phyloP scores from a whole-genome alignment of 1,139 yeast species.

The Kluyveromyces sp. region DNA sequence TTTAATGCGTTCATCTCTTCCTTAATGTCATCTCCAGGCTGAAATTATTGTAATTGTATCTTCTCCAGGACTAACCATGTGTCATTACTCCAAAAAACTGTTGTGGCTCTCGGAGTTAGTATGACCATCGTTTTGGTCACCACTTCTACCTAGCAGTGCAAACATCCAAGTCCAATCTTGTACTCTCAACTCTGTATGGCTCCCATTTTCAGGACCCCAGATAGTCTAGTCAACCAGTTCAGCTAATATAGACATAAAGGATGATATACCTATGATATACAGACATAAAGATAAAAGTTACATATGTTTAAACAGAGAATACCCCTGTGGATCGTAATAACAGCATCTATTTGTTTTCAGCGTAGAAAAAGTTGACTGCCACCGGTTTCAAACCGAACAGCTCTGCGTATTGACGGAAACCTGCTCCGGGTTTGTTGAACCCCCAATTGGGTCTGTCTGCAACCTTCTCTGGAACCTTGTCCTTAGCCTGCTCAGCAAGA shows the following conservation, averaged over 20 bases:
- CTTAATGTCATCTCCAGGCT: background rate
- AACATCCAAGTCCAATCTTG: background rate
- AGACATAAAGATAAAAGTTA: background rate
- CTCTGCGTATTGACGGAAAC: conserved; percentile 68
- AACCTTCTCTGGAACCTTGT: conserved; percentile 14
- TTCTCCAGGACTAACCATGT: background rate
- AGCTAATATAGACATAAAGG: conserved; percentile 6
- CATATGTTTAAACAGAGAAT: no score
- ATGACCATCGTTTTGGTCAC: no score
- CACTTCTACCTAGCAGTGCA: background rate
- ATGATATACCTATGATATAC: conserved; percentile 6
- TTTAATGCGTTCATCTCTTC: background rate
- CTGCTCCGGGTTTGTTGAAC: conserved; percentile 65
- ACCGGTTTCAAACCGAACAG: conserved; percentile 58
- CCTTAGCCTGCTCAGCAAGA: conserved; percentile 54
- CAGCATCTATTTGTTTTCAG: conserved; percentile 31
- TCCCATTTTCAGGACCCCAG: background rate
- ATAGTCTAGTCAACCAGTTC: background rate
- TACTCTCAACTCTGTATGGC: background rate
- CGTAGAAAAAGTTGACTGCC: conserved; percentile 74
- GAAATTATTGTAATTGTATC: background rate
- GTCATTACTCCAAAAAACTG: no score
- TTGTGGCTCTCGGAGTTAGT: no score
- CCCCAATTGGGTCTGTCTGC: conserved; percentile 79
- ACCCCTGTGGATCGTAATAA: no score